Evolutionary conservation across 202 grass and related monocot species (phyloP).

Genomic region (Dendrocalamus latiflorus): DNA sequence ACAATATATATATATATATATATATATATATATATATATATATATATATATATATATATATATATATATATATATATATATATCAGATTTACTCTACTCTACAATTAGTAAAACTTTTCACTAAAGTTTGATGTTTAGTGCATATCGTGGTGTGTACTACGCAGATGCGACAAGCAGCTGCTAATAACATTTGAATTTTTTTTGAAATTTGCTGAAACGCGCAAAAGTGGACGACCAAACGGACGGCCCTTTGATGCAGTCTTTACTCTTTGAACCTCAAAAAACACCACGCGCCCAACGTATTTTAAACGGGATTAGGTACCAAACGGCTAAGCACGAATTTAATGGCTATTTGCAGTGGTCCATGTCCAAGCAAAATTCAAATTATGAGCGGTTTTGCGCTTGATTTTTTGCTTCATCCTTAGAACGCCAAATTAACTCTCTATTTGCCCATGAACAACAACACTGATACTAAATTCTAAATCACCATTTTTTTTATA

Average conservation of each 20-base stretch:
- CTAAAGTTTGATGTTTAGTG: not conserved
- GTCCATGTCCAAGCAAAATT: constrained; percentile 9
- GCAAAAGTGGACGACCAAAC: not conserved
- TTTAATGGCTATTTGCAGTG: constrained; percentile 13
- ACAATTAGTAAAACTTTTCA: not conserved
- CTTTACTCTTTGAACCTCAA: constrained; percentile 15
- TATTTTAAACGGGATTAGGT: constrained; percentile 19
- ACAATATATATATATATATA: not conserved
- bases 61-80: not conserved
- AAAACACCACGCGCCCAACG: not conserved
- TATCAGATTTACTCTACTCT: not conserved
- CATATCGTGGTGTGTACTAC: not conserved
- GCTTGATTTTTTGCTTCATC: not conserved
- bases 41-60: no score
- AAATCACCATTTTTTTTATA: not conserved
- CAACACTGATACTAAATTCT: no score
- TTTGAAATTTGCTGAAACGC: constrained; percentile 4
- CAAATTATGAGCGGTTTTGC: constrained; percentile 23
- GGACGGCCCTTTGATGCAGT: constrained; percentile 19
- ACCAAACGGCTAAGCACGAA: constrained; percentile 8
- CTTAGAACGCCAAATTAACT: not conserved
- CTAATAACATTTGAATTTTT: not conserved
- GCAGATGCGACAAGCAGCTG: not conserved
- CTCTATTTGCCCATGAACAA: constrained; percentile 1
- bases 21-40: not conserved